phyloP scores from a whole-genome alignment of 2,329 filamentous ascomycete species.

The Ceratocystis diversiconidia region DNA sequence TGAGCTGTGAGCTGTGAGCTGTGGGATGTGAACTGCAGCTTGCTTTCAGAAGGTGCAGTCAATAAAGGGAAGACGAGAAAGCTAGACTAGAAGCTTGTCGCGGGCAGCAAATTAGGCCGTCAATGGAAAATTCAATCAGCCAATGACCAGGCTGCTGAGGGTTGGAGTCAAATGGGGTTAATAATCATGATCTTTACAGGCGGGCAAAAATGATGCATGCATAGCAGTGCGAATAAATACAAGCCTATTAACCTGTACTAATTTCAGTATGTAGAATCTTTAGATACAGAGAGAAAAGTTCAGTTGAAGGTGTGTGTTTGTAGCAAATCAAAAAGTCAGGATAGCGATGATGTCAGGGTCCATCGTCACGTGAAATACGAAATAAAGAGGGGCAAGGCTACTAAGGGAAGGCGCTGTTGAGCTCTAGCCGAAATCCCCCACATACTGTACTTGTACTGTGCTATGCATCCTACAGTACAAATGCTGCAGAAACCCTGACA shows the following conservation, averaged over 20 bases:
- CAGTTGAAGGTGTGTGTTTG: not conserved
- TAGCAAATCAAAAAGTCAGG: not conserved
- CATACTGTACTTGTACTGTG: too few relatives aligned
- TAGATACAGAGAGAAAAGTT: not conserved
- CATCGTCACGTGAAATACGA: not conserved
- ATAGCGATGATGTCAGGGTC: not conserved
- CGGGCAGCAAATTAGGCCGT: too few relatives aligned
- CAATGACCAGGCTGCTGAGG: not conserved
- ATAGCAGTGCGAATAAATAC: not conserved
- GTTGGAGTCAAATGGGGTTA: not conserved
- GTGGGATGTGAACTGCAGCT: too few relatives aligned
- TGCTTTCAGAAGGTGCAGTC: too few relatives aligned
- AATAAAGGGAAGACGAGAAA: too few relatives aligned
- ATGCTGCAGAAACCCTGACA: too few relatives aligned
- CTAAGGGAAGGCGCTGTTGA: not conserved
- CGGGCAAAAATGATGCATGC: not conserved
- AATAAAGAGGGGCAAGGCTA: slow-evolving; percentile 3
- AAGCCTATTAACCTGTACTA: too few relatives aligned
- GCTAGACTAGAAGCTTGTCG: too few relatives aligned
- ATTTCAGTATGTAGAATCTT: too few relatives aligned
- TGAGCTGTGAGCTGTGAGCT: too few relatives aligned
- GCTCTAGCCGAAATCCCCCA: too few relatives aligned
- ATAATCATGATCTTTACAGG: not conserved
- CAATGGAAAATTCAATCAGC: not conserved
- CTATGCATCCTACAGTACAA: too few relatives aligned